Evolutionary conservation across 1,284 basidiomycete species (phyloP).

Genomic region (Papiliotrema flavescens): DNA sequence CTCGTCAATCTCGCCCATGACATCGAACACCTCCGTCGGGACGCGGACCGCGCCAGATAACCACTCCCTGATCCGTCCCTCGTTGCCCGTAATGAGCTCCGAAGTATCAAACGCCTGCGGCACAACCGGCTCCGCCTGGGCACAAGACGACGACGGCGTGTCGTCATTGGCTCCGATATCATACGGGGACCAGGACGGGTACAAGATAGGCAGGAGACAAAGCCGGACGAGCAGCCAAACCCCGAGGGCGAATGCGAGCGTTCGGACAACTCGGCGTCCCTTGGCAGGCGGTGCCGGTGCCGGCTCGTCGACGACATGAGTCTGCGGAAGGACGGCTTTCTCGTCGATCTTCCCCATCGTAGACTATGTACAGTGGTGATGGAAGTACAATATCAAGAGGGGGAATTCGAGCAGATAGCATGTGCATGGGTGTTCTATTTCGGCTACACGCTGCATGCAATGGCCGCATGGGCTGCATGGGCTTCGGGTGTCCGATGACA

Average conservation of each 20-base stretch:
- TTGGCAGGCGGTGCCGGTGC: no score
- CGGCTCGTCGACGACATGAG: no score
- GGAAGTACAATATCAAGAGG: no score
- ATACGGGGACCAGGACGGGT: not conserved
- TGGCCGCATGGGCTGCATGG: no score
- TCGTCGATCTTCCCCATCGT: no score
- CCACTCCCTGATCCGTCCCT: constrained; percentile 35
- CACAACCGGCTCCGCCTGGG: constrained; percentile 24
- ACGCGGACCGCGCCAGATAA: constrained; percentile 38
- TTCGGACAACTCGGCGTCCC: no score
- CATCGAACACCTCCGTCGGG: constrained; percentile 48
- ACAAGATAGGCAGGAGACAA: not conserved
- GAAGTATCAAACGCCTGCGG: constrained; percentile 22
- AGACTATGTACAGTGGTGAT: not conserved
- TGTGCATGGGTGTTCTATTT: no score
- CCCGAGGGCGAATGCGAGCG: not conserved
- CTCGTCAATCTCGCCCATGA: constrained; percentile 44
- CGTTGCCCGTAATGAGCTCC: constrained; percentile 21
- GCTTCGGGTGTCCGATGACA: no score
- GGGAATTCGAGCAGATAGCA: no score
- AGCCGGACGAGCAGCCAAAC: not conserved
- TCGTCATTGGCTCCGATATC: not conserved
- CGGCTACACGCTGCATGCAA: no score
- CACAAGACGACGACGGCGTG: constrained; percentile 13
- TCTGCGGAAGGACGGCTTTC: no score